Percentiles rank a stretch among this genome's conserved stretches.
These are phyloP conservation scores for Vitis riparia DNA, from an alignment of 164 flowering plant species.

Conservation along the genomic window DNA sequence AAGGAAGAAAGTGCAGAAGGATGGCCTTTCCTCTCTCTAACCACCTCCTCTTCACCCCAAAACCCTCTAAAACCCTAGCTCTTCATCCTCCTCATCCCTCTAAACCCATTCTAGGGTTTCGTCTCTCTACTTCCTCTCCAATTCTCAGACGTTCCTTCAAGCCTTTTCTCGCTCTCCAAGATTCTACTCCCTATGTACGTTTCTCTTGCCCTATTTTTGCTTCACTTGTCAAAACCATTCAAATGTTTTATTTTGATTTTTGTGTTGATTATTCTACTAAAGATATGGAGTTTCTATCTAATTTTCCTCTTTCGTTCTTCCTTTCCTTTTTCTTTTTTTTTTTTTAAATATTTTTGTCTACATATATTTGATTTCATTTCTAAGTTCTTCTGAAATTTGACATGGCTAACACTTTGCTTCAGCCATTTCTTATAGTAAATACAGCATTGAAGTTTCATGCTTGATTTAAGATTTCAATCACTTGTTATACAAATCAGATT, in stretches of 20 bases:
- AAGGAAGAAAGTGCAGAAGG: not conserved
- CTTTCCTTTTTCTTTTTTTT: not conserved
- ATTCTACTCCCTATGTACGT: constrained; percentile 21
- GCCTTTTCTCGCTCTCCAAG: constrained; percentile 7
- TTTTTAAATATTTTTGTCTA: not conserved
- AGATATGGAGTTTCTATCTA: no score
- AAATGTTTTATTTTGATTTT: not conserved
- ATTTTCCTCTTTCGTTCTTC: not conserved
- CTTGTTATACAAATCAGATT: no score
- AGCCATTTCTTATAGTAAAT: no score
- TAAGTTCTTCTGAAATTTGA: no score
- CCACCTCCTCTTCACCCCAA: constrained; percentile 19
- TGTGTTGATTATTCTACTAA: not conserved
- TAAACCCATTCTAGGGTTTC: constrained; percentile 1
- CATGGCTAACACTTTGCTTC: no score
- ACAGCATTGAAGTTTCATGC: no score
- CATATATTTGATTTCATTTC: no score
- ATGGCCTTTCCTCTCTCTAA: constrained; percentile 28
- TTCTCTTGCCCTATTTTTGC: not conserved
- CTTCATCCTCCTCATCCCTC: constrained; percentile 2
- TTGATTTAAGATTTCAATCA: no score
- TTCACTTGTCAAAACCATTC: no score
- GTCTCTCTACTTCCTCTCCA: constrained; percentile 7
- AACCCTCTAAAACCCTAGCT: constrained; percentile 8
- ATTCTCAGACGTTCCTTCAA: constrained; percentile 10